A percentile compares a stretch with the other conserved stretches of the same genome.
phyloP scores from a whole-genome alignment of 495 filamentous ascomycete genomes.

The Talaromyces trachyspermus region DNA sequence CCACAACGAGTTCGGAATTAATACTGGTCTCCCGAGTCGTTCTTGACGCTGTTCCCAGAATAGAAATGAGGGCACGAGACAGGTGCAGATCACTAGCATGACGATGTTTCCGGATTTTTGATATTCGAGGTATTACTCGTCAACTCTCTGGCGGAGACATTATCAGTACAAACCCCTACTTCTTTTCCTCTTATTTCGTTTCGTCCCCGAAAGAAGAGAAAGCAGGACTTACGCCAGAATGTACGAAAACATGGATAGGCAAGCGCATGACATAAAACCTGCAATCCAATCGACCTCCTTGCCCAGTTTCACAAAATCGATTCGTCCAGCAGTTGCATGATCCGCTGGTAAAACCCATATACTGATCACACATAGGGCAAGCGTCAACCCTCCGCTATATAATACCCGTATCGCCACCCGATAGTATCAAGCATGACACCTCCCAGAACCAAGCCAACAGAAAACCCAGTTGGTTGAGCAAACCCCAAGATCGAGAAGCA shows the following conservation, averaged over 20 bases:
- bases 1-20: slow-evolving; percentile 53
- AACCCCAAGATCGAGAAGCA: slow-evolving; percentile 45
- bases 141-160: slow-evolving; percentile 21
- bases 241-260: slow-evolving; percentile 39
- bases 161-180: background rate
- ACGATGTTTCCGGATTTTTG: slow-evolving; percentile 28
- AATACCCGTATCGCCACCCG: slow-evolving; percentile 45
- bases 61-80: slow-evolving; percentile 37
- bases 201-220: no score
- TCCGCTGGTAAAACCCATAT: slow-evolving; percentile 31
- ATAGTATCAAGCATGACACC: slow-evolving; percentile 41
- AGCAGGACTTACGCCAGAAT: slow-evolving; percentile 30
- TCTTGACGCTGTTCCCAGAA: slow-evolving; percentile 41
- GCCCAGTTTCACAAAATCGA: slow-evolving; percentile 9
- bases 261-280: slow-evolving; percentile 30
- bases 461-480: slow-evolving; percentile 45
- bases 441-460: slow-evolving; percentile 45
- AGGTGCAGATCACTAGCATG: slow-evolving; percentile 27
- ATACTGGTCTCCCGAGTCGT: slow-evolving; percentile 28
- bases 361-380: slow-evolving; percentile 26
- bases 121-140: slow-evolving; percentile 31
- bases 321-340: slow-evolving; percentile 11
- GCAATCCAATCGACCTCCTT: slow-evolving; percentile 48
- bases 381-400: slow-evolving; percentile 33
- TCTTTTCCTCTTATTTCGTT: background rate